phyloP scores from a whole-genome alignment of 1,139 yeast species.

The Wickerhamomyces sp. region DNA sequence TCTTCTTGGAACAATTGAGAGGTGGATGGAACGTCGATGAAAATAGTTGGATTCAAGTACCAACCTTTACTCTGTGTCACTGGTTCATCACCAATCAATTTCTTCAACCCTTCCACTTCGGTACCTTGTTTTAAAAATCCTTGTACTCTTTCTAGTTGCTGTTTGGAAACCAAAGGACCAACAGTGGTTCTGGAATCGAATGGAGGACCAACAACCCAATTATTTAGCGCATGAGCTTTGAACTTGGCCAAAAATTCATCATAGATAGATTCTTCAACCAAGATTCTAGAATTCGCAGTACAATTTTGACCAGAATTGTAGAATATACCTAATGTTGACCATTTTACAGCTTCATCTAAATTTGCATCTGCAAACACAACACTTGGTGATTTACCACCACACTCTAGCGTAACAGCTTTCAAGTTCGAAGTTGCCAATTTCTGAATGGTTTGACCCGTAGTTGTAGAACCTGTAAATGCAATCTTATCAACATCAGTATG shows the following conservation, averaged over 20 bases:
- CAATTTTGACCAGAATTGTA: constrained; percentile 87
- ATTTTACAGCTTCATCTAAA: constrained; percentile 70
- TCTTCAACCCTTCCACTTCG: constrained; percentile 42
- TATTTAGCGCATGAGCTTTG: constrained; percentile 39
- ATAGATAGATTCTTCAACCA: constrained; percentile 63
- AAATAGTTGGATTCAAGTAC: constrained; percentile 64
- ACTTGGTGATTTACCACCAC: constrained; percentile 77
- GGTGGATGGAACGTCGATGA: constrained; percentile 51
- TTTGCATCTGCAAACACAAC: constrained; percentile 74
- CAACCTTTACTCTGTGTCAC: constrained; percentile 37
- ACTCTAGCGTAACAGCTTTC: constrained; percentile 41
- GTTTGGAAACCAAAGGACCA: constrained; percentile 75
- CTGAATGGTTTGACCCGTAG: constrained; percentile 56
- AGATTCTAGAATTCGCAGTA: constrained; percentile 81
- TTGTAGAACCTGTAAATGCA: constrained; percentile 59
- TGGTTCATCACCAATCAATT: constrained; percentile 35
- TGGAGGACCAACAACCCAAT: constrained; percentile 55
- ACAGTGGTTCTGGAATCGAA: constrained; percentile 52
- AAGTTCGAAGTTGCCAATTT: constrained; percentile 53
- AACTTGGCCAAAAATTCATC: constrained; percentile 52
- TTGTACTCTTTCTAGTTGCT: constrained; percentile 47
- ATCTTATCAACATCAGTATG: constrained; percentile 56
- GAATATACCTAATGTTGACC: constrained; percentile 80
- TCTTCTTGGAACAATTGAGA: constrained; percentile 63
- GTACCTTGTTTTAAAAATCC: constrained; percentile 62